Evolutionary conservation across 148 eudicot genomes (phyloP).

Genomic region (Cornus kousa): DNA sequence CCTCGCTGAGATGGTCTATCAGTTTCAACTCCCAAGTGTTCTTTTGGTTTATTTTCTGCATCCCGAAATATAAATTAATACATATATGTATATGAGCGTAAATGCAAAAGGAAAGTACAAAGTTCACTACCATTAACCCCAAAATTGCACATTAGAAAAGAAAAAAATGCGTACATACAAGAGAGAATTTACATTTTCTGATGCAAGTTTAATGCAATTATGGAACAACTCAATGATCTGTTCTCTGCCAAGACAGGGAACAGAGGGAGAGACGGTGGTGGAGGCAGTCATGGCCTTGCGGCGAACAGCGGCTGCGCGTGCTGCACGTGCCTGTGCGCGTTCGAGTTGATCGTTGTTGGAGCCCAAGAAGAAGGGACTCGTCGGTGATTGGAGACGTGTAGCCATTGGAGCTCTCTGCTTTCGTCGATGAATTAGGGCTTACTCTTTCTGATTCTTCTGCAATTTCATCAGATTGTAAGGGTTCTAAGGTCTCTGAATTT

Average conservation of each 20-base stretch:
- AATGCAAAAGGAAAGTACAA: too few relatives aligned
- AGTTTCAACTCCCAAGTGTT: constrained; percentile 64
- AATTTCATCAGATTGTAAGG: not conserved
- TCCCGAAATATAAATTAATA: not conserved
- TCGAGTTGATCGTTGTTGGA: constrained; percentile 51
- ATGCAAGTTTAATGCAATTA: constrained; percentile 55
- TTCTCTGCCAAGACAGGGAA: constrained; percentile 28
- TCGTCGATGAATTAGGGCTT: constrained; percentile 13
- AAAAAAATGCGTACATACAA: not conserved
- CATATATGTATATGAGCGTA: not conserved
- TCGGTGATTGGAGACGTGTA: constrained; percentile 44
- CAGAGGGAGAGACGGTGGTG: constrained; percentile 16
- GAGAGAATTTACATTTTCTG: constrained; percentile 38
- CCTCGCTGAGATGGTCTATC: constrained; percentile 55
- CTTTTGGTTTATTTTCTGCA: constrained; percentile 64
- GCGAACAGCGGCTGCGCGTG: constrained; percentile 46
- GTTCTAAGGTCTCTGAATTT: not conserved
- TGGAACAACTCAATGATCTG: constrained; percentile 46
- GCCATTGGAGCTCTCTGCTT: constrained; percentile 14
- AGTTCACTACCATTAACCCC: not conserved
- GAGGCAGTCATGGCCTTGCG: constrained; percentile 24
- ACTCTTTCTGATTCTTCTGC: constrained; percentile 11
- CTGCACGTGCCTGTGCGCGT: constrained; percentile 54
- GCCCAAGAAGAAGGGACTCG: constrained; percentile 38
- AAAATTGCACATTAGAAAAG: not conserved